These are phyloP conservation scores for Cytospora leucostoma DNA, from an alignment of 2,329 filamentous ascomycete species.

Conservation along the genomic window DNA sequence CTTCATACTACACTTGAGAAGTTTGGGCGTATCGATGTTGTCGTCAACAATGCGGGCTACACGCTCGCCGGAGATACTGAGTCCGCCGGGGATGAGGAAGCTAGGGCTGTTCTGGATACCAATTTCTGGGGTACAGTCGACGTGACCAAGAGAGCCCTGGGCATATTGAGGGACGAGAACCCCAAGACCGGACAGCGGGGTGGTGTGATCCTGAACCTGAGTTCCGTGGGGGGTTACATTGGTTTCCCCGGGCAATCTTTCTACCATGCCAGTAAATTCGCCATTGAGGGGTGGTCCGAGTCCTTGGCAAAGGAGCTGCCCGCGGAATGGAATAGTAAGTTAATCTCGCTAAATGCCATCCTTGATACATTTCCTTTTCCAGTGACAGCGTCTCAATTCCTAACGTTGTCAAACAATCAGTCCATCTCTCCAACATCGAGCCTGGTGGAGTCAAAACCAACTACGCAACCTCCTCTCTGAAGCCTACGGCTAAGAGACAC, in stretches of 20 bases:
- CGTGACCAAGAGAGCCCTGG: constrained; percentile 32
- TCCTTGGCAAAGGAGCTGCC: constrained; percentile 30
- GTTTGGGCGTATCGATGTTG: constrained; percentile 40
- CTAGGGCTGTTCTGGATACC: constrained; percentile 34
- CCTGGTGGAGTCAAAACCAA: constrained; percentile 18
- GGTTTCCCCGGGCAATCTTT: constrained; percentile 31
- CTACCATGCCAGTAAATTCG: constrained; percentile 33
- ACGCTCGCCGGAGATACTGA: constrained; percentile 41
- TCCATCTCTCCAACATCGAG: constrained; percentile 17
- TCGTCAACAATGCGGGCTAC: constrained; percentile 46
- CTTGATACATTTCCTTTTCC: too few relatives aligned
- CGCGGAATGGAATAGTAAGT: constrained; percentile 31
- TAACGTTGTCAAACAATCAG: not conserved
- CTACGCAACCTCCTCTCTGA: not conserved
- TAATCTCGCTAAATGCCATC: too few relatives aligned
- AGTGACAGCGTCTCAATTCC: not conserved
- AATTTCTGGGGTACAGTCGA: constrained; percentile 35
- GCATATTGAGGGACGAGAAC: constrained; percentile 34
- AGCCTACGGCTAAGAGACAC: not conserved
- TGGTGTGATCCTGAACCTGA: constrained; percentile 35
- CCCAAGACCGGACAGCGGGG: constrained; percentile 11
- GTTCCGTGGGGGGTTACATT: constrained; percentile 29
- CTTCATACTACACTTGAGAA: constrained; percentile 36
- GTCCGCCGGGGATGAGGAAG: constrained; percentile 29
- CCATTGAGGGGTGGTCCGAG: constrained; percentile 32